Evolutionary conservation across 2,329 filamentous ascomycete genomes (phyloP), one percentile per base, ranked within the genome.

Genomic region (Alternaria sp.): DNA sequence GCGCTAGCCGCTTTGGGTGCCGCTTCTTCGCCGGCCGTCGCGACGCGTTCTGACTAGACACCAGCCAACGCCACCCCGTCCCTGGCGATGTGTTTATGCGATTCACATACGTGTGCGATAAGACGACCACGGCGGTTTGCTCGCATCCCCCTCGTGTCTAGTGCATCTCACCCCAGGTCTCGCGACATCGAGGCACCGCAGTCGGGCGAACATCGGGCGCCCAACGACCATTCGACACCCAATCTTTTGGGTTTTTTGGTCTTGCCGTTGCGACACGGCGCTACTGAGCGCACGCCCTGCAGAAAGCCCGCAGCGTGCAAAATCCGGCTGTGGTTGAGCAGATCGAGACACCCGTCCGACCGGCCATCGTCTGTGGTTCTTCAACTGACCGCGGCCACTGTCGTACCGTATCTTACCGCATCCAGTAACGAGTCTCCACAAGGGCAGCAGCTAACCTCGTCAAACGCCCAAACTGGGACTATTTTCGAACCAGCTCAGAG

Each of bases 21-120:
- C 57, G 57, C 43, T 5, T 44, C 47, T 18, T 37, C 44, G 23
- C 61, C 57, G 51, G 50, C 60, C 56, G 50, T 51, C 20, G 55
- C 55, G 60, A 51, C 60, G 60, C 60, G 7, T 25, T 55, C 28
- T 44, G 30, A 23, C 41, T 10, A 30, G 21, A 44, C 60, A 54
- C 20, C 49, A 37, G 50, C 61, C 11, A 41, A 47, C 56, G 60
- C 60, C 56, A 55, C 57, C 33, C 54, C 60, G 60, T 63, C 56
- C 61, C 60, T 58, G 53, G 33, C 53, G 11, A 43, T 46, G 10
- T 57, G 30, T 51, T 60, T 60, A 63, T 63, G 61, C 54, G 21
- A 60, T 55, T 55, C 55, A 55, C 61, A 20, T 54, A 60, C 61
- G 57, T 30, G 30, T 26, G 57, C 60, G 64, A 66, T 63, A 66